Evolutionary conservation across 2,329 filamentous ascomycete species (phyloP).

Genomic region (Aaosphaeria pasadenensis): DNA sequence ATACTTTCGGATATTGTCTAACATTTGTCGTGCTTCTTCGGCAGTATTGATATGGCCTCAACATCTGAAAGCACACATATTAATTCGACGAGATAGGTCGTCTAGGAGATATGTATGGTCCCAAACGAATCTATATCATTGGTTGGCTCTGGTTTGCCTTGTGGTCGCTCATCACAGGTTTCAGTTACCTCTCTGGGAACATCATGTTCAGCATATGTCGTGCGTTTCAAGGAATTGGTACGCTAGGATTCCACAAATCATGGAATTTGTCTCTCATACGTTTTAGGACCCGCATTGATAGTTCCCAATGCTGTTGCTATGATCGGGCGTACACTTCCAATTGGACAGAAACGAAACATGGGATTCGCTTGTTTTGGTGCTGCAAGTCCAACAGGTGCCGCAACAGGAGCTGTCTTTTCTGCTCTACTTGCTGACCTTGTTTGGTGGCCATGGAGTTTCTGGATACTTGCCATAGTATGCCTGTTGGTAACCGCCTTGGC

Average conservation of each 20-base stretch:
- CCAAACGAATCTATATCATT: conserved; percentile 47
- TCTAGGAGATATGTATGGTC: conserved; percentile 50
- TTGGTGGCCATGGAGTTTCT: conserved; percentile 54
- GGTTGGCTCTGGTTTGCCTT: conserved; percentile 50
- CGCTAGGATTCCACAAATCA: neutral
- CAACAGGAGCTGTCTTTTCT: conserved; percentile 41
- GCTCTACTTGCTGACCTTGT: conserved; percentile 37
- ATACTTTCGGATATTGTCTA: too few relatives aligned
- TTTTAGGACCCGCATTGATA: conserved; percentile 57
- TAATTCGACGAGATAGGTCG: conserved; percentile 34
- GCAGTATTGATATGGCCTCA: neutral
- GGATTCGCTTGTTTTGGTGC: conserved; percentile 54
- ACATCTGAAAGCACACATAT: neutral
- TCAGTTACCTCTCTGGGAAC: conserved; percentile 35
- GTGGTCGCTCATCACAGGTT: conserved; percentile 46
- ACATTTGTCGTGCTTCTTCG: neutral
- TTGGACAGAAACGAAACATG: conserved; percentile 57
- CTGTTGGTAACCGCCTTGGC: conserved; percentile 34
- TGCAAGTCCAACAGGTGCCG: conserved; percentile 43
- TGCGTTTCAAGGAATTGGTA: conserved; percentile 44
- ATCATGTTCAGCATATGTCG: conserved; percentile 34
- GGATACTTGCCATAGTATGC: conserved; percentile 40
- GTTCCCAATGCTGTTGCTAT: conserved; percentile 64
- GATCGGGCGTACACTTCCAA: conserved; percentile 55
- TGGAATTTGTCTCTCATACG: conserved; percentile 22